Percentiles rank a stretch among this genome's conserved stretches.
Conservation (phyloP, 2,329 filamentous ascomycete species). For the Aspergillus ochraceoroseus region DNA sequence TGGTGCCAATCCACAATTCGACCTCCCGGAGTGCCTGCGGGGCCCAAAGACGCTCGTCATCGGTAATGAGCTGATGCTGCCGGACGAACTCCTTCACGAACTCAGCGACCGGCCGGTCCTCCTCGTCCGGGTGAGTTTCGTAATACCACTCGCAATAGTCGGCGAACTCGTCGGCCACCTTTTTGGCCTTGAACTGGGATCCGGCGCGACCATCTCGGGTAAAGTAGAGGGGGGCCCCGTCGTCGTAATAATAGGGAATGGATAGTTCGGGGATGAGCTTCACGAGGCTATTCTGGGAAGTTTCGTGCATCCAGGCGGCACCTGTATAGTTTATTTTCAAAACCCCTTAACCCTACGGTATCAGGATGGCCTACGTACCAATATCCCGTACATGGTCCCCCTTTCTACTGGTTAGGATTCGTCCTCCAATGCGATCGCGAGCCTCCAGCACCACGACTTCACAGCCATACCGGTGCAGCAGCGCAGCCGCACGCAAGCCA, state of each 20-base stretch:
- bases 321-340: neutral
- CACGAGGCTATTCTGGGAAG: neutral
- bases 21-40: neutral
- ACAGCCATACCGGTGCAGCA: neutral
- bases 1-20: neutral
- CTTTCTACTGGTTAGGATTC: neutral
- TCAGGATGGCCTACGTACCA: neutral
- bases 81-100: neutral
- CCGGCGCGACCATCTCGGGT: neutral
- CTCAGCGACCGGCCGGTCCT: neutral
- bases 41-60: neutral
- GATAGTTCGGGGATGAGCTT: neutral
- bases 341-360: too few relatives aligned
- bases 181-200: neutral
- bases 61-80: neutral
- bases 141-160: neutral
- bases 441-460: neutral
- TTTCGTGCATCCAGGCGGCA: neutral
- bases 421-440: neutral
- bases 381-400: neutral
- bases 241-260: neutral
- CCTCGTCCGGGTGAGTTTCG: neutral
- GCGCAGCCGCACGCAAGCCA: neutral
- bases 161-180: slow-evolving; percentile 1
- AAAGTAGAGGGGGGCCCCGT: neutral